These are phyloP conservation scores for Uronychia setigera DNA, from an alignment of 73 alveolate species.

Conservation along the genomic window DNA sequence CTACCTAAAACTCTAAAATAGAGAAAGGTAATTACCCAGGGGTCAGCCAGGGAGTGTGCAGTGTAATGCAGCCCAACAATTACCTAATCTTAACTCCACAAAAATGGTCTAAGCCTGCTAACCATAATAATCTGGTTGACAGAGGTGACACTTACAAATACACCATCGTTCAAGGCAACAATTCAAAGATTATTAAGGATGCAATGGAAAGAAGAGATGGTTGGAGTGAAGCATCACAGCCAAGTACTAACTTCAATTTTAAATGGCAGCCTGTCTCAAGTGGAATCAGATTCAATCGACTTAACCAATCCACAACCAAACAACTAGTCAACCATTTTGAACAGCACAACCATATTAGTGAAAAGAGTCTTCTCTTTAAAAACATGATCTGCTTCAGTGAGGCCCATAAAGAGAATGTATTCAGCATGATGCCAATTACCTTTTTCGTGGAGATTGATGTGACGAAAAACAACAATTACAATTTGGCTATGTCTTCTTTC, in stretches of 20 bases:
- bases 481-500: constrained; percentile 30
- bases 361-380: constrained; percentile 23
- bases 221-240: constrained; percentile 27
- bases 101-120: neutral
- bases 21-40: neutral
- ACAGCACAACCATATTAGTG: constrained; percentile 28
- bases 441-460: constrained; percentile 44
- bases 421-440: constrained; percentile 44
- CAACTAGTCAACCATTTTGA: constrained; percentile 49
- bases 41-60: too few species aligned
- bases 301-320: constrained; percentile 25
- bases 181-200: constrained; percentile 38
- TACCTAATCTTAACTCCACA: neutral
- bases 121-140: neutral
- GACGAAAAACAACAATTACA: constrained; percentile 13
- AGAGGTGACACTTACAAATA: constrained; percentile 18
- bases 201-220: constrained; percentile 47
- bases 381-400: constrained; percentile 18
- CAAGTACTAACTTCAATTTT: constrained; percentile 28
- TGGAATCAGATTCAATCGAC: constrained; percentile 49
- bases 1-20: neutral
- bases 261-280: constrained; percentile 53
- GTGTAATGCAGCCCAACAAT: too few species aligned
- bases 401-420: constrained; percentile 29
- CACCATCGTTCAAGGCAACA: constrained; percentile 57